Evolutionary conservation across 805 yeast genomes (phyloP).

Genomic region (Kluyveromyces starmeri): DNA sequence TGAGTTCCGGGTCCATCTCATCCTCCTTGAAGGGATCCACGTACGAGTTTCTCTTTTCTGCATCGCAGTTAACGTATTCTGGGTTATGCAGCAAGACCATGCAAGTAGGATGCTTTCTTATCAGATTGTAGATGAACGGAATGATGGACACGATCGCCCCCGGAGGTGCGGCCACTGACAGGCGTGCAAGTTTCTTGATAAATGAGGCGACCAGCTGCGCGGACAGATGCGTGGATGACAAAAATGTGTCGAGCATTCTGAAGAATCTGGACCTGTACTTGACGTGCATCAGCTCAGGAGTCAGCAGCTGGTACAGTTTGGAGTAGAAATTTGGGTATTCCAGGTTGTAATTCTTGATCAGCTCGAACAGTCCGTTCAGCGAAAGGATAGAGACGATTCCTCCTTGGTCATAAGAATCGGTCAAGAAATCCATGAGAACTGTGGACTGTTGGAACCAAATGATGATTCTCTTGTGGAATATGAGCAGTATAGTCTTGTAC

Average conservation of each 20-base stretch:
- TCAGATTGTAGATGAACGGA: conserved; percentile 84
- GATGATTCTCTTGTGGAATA: conserved; percentile 76
- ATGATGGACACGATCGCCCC: conserved; percentile 78
- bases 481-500: conserved; percentile 57
- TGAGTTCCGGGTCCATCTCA: conserved; percentile 67
- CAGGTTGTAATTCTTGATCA: conserved; percentile 72
- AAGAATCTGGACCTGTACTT: conserved; percentile 80
- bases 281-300: conserved; percentile 65
- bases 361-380: conserved; percentile 76
- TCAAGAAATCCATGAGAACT: conserved; percentile 83
- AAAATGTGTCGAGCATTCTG: conserved; percentile 75
- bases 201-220: conserved; percentile 80
- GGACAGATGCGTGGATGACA: conserved; percentile 81
- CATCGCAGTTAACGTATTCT: conserved; percentile 23
- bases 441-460: conserved; percentile 77
- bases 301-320: conserved; percentile 73
- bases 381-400: conserved; percentile 67
- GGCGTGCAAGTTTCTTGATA: conserved; percentile 70
- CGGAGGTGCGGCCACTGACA: conserved; percentile 72
- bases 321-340: conserved; percentile 87
- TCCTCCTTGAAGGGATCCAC: conserved; percentile 57
- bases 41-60: conserved; percentile 25
- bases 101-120: conserved; percentile 90
- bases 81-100: conserved; percentile 72
- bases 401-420: conserved; percentile 66